phyloP scores from a whole-genome alignment of 805 yeast species.

The Candida awuae region DNA sequence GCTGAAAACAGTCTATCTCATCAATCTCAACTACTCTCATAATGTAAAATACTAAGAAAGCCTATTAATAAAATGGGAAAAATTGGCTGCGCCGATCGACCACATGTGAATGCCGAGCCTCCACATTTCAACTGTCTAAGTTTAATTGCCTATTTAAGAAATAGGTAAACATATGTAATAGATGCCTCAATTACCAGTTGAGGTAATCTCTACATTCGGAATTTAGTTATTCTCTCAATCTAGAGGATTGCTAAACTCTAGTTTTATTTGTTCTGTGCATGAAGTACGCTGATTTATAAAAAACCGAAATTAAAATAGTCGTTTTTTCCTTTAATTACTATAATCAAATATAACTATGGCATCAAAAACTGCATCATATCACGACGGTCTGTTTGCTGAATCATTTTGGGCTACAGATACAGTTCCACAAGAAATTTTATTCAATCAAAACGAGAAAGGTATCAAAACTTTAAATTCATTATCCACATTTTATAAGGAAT shows the following conservation, averaged over 20 bases:
- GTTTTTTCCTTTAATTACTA: too few relatives aligned
- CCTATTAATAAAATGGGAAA: background rate
- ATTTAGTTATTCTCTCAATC: too few relatives aligned
- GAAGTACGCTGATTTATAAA: too few relatives aligned
- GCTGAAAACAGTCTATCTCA: background rate
- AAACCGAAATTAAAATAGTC: too few relatives aligned
- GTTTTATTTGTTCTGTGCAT: too few relatives aligned
- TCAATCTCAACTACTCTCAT: background rate
- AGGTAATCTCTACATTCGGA: too few relatives aligned
- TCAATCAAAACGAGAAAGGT: constrained; percentile 51
- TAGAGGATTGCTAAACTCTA: too few relatives aligned
- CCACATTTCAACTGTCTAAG: background rate
- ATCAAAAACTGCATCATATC: background rate
- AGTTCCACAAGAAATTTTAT: constrained; percentile 47
- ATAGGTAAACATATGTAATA: background rate
- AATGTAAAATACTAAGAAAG: background rate
- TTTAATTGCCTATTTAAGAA: background rate
- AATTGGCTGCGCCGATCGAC: background rate
- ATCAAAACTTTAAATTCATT: constrained; percentile 49
- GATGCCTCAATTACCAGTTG: background rate
- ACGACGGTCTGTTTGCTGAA: constrained; percentile 17
- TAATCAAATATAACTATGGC: background rate
- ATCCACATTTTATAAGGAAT: constrained; percentile 42
- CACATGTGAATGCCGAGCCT: background rate
- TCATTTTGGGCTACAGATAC: constrained; percentile 49